Evolutionary conservation across 2,329 filamentous ascomycete genomes (phyloP), one percentile per base, ranked within the genome.

Genomic region (Akanthomyces uredinophilus): DNA sequence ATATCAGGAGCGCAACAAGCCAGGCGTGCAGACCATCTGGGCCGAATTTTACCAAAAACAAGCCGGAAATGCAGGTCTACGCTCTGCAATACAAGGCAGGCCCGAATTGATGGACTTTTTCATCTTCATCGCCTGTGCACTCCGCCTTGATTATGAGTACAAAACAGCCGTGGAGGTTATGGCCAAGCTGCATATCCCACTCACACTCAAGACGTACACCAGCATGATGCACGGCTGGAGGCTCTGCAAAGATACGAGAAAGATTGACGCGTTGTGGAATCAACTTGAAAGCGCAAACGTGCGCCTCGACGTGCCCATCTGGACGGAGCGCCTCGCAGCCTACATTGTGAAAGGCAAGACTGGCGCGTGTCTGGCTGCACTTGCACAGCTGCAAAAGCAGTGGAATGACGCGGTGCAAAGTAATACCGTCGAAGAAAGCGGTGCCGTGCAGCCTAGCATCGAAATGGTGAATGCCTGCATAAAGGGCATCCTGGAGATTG

Each of bases 201-300:
- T 90, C 16, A 86, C 81, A 7, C 68, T 88, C 60, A 81, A 78
- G 66, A 88, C 90, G 0, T 95, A 89, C 83, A 88, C 86, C 44
- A 77, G 84, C 49, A 89, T 95, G 83, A 83, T 95, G 66, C 80
- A 84, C 61, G 90, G 90, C 1, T 91, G 87, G 73, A 83, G 82
- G 69, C 80, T 78, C 55, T 80, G 84, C 55, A 79, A 79, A 60
- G 86, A 91, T 67, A 66, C 79, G 0, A 71, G 77, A n/a, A 85
- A 81, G 24, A 78, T 93, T 64, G 83, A 87, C 61, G 79, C 79
- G 1, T 80, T 92, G 37, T 96, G 91, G 91, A 67, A 74, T 0
- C 84, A 83, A 65, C 84, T 95, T 74, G 69, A 82, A 4, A 70
- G 70, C 10, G 81, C 85, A 1, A 83, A 83, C 1, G 68, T 86